Conservation (phyloP, 1,139 yeast species). For the Debaryomyces sp. region DNA sequence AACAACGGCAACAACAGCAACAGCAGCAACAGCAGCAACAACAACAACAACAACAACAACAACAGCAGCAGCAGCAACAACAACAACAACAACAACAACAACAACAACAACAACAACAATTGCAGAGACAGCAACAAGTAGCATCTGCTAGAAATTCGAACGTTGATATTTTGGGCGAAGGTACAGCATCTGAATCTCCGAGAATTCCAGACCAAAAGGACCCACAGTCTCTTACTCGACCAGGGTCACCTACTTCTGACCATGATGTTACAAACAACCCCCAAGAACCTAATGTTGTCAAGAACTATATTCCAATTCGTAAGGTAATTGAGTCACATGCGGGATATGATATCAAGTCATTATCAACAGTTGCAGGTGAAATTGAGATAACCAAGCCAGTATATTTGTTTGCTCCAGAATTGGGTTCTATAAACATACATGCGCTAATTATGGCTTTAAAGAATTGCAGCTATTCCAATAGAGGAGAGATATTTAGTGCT, state of each 20-base stretch:
- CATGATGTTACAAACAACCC: not conserved
- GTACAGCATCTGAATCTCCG: slow-evolving; percentile 12
- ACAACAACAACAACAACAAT: slow-evolving; percentile 2
- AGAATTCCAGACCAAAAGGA: not conserved
- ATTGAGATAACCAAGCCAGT: slow-evolving; percentile 82
- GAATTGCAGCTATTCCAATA: slow-evolving; percentile 51
- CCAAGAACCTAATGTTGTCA: slow-evolving; percentile 51
- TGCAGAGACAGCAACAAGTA: slow-evolving; percentile 4
- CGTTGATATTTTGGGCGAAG: slow-evolving; percentile 2
- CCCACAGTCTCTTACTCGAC: not conserved
- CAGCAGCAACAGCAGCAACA: too few relatives aligned
- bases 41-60: too few relatives aligned
- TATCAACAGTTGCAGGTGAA: slow-evolving; percentile 76
- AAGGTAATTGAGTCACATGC: slow-evolving; percentile 61
- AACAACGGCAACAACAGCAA: too few relatives aligned
- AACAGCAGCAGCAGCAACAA: too few relatives aligned
- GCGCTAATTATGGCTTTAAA: slow-evolving; percentile 78
- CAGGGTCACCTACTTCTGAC: not conserved
- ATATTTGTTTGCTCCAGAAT: slow-evolving; percentile 84
- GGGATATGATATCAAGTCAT: slow-evolving; percentile 68
- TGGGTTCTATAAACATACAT: slow-evolving; percentile 80
- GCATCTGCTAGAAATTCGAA: not conserved
- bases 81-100: slow-evolving; percentile 5
- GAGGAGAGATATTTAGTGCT: slow-evolving; percentile 53
- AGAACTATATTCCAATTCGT: slow-evolving; percentile 69